phyloP scores from a whole-genome alignment of 2,329 filamentous ascomycete genomes.

The Anisogramma anomala region DNA sequence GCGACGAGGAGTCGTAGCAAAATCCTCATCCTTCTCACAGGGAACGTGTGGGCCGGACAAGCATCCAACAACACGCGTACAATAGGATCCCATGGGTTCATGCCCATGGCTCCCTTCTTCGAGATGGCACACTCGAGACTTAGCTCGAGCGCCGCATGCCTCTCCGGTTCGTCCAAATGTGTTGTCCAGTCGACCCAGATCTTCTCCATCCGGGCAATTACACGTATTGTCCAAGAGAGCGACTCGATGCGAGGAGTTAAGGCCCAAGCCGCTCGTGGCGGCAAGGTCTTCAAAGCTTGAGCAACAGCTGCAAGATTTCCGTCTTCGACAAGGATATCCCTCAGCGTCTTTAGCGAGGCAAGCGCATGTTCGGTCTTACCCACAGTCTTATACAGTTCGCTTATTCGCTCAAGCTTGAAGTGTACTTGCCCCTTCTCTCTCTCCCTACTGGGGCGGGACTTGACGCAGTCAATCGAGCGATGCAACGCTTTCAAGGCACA shows the following conservation, averaged over 20 bases:
- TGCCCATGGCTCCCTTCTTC: slow-evolving; percentile 20
- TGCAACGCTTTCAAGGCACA: slow-evolving; percentile 43
- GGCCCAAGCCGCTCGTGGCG: slow-evolving; percentile 44
- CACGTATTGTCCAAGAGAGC: slow-evolving; percentile 47
- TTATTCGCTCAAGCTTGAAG: slow-evolving; percentile 56
- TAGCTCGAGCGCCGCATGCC: slow-evolving; percentile 49
- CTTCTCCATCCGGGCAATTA: slow-evolving; percentile 47
- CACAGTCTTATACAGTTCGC: slow-evolving; percentile 43
- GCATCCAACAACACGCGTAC: slow-evolving; percentile 37
- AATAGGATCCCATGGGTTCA: slow-evolving; percentile 30
- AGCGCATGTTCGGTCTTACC: slow-evolving; percentile 46
- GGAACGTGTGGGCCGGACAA: slow-evolving; percentile 38
- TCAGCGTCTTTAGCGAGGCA: slow-evolving; percentile 47
- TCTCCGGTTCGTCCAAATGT: slow-evolving; percentile 38
- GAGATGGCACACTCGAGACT: slow-evolving; percentile 38
- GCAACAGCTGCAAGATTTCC: slow-evolving; percentile 46
- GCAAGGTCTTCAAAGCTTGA: slow-evolving; percentile 32
- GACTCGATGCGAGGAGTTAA: slow-evolving; percentile 35
- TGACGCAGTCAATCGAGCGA: slow-evolving; percentile 52
- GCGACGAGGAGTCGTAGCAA: slow-evolving; percentile 37
- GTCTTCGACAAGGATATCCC: slow-evolving; percentile 47
- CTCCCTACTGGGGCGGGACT: slow-evolving; percentile 40
- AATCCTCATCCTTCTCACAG: slow-evolving; percentile 41
- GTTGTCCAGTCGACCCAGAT: slow-evolving; percentile 46
- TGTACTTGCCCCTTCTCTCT: slow-evolving; percentile 48